Evolutionary conservation across 306 rosid genomes (phyloP), one percentile per base, ranked within the genome.

Genomic region (Cercis canadensis): DNA sequence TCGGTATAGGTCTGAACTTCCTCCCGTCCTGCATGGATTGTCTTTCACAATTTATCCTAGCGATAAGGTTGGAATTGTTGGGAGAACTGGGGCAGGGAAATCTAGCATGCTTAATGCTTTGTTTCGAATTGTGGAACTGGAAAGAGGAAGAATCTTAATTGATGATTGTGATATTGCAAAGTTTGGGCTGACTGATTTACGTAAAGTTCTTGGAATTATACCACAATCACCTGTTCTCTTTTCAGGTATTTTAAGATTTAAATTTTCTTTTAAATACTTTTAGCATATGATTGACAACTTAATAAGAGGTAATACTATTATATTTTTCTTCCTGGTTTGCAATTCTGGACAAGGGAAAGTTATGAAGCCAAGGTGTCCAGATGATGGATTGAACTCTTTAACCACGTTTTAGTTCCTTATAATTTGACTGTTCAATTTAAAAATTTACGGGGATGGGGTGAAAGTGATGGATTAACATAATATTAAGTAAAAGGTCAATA

Each of bases 11-110:
- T 87, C 98, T 58, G 96, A 88, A 76, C 96, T 94, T 82, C 97
- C 96, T 69, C 92, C 90, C 5, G 98, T 90, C 24, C 69, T 94
- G 74, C 96, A 90, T 53, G 92, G 96, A 44, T 57, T 94, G 65
- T 77, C 89, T 52, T 94, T 89, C 59, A 69, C 76, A 49, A 80
- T 90, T 80, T 87, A 78, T 52, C 83, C 96, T 4, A 86, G 80
- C 4, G 98, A 94, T 40, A 94, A 94, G 79, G 65, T 94, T 29
- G 98, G 96, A 70, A 89, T 94, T 29, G 97, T 94, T 37, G 97
- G 98, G 60, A 89, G 98, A 78, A 94, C 98, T 5, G 97, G 98
- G 14, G 98, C 98, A 7, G 97, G 98, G 52, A 94, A 94, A 73
- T 90, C 97, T 60, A 90, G 98, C 77, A 83, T 94, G 98, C 75